These are phyloP conservation scores for Irpex sp. DNA, from an alignment of 1,284 basidiomycete genomes.

Conservation along the genomic window DNA sequence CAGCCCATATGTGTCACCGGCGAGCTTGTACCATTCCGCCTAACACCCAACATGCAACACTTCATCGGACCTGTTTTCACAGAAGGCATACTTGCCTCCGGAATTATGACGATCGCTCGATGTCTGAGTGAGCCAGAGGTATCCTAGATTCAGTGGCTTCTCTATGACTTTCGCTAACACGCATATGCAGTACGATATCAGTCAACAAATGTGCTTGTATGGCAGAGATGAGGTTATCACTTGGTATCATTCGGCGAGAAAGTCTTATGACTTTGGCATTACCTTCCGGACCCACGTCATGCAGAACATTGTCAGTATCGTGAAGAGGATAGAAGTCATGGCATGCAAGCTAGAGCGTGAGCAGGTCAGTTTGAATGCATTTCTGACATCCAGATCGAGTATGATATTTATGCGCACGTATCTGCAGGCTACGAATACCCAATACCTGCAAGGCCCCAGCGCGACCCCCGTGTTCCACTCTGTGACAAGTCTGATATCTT, in stretches of 20 bases:
- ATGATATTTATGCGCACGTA: constrained; percentile 1
- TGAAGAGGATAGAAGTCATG: constrained; percentile 83
- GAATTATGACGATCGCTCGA: constrained; percentile 89
- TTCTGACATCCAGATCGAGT: neutral
- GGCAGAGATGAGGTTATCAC: constrained; percentile 89
- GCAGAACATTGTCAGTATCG: constrained; percentile 76
- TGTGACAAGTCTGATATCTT: constrained; percentile 80
- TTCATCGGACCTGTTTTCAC: constrained; percentile 89
- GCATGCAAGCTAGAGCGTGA: constrained; percentile 83
- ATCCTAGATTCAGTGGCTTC: constrained; percentile 19
- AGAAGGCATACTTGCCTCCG: constrained; percentile 86
- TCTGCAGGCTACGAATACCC: constrained; percentile 19
- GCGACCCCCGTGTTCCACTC: constrained; percentile 72
- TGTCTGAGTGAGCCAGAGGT: constrained; percentile 93
- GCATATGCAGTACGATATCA: constrained; percentile 70
- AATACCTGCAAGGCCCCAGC: constrained; percentile 33
- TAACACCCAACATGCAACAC: constrained; percentile 95
- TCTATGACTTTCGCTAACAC: neutral
- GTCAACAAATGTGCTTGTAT: constrained; percentile 87
- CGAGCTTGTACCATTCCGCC: constrained; percentile 94
- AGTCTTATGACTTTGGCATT: constrained; percentile 52
- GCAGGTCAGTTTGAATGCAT: constrained; percentile 44
- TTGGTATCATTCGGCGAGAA: constrained; percentile 56
- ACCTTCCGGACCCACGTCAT: constrained; percentile 69
- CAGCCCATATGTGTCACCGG: constrained; percentile 72